A percentile compares a stretch with the other conserved stretches of the same genome.
Conservation (phyloP, 2,329 filamentous ascomycete genomes). For the Fusarium anthophilum region DNA sequence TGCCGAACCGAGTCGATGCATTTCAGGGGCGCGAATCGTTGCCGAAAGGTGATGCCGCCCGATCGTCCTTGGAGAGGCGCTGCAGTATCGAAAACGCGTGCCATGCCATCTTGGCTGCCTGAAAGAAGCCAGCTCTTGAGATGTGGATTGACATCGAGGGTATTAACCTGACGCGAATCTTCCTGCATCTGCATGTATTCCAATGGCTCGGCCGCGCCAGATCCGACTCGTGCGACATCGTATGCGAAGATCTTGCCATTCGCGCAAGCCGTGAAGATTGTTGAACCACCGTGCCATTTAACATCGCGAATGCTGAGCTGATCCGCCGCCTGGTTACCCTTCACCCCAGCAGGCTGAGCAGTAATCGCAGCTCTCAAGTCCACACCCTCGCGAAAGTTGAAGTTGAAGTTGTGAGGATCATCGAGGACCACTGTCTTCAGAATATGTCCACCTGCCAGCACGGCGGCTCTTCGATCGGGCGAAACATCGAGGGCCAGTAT, state of each 20-base stretch:
- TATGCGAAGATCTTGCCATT: slow-evolving; percentile 73
- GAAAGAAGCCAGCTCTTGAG: slow-evolving; percentile 66
- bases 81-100: slow-evolving; percentile 69
- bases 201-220: slow-evolving; percentile 56
- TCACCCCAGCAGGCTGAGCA: slow-evolving; percentile 53
- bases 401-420: slow-evolving; percentile 49
- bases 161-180: slow-evolving; percentile 71
- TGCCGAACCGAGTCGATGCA: slow-evolving; percentile 61
- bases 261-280: slow-evolving; percentile 70
- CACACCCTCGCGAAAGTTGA: slow-evolving; percentile 63
- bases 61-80: slow-evolving; percentile 58
- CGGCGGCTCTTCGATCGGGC: slow-evolving; percentile 63
- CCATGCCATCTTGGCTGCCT: slow-evolving; percentile 71
- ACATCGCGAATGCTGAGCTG: slow-evolving; percentile 72
- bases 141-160: slow-evolving; percentile 70
- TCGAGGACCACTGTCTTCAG: slow-evolving; percentile 69
- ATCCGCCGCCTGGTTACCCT: slow-evolving; percentile 56
- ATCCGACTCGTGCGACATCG: slow-evolving; percentile 62
- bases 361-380: slow-evolving; percentile 67
- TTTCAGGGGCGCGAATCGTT: slow-evolving; percentile 53
- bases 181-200: slow-evolving; percentile 68
- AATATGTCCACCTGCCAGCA: slow-evolving; percentile 67
- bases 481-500: slow-evolving; percentile 68
- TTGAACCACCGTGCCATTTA: slow-evolving; percentile 64
- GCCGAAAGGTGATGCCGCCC: slow-evolving; percentile 60